Percentiles rank a stretch among this genome's conserved stretches.
Conservation (phyloP, 2,329 filamentous ascomycete genomes). For the Xylariaceae sp. region DNA sequence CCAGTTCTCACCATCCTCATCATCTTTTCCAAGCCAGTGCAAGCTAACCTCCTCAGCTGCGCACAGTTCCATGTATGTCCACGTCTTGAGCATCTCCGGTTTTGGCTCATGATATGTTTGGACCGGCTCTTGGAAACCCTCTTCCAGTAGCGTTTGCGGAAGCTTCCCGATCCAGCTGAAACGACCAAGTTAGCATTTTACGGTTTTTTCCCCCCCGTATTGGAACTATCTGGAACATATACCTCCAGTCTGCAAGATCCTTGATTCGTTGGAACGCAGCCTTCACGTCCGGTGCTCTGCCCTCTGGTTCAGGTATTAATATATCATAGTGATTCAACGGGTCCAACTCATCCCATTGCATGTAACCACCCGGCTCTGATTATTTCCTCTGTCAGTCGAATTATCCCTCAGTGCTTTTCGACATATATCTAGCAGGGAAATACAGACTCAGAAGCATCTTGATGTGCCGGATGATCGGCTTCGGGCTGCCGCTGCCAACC, state of each 20-base stretch:
- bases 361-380: slow-evolving; percentile 24
- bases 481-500: slow-evolving; percentile 14
- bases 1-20: slow-evolving; percentile 8
- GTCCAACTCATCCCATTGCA: slow-evolving; percentile 27
- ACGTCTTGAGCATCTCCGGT: slow-evolving; percentile 13
- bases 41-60: slow-evolving; percentile 15
- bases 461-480: slow-evolving; percentile 22
- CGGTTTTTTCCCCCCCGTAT: neutral
- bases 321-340: slow-evolving; percentile 20
- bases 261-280: slow-evolving; percentile 6
- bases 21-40: slow-evolving; percentile 2
- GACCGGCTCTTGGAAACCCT: slow-evolving; percentile 13
- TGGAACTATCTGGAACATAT: neutral
- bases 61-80: slow-evolving; percentile 19
- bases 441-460: slow-evolving; percentile 25
- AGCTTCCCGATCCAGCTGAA: slow-evolving; percentile 21
- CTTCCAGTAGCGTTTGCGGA: slow-evolving; percentile 17
- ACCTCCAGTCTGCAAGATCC: slow-evolving; percentile 23
- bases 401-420: neutral
- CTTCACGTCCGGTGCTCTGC: slow-evolving; percentile 6
- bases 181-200: neutral
- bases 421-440: neutral
- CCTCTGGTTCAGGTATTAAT: neutral
- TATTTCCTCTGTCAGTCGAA: neutral
- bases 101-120: slow-evolving; percentile 10